Conservation (phyloP, 352 stramenopile genomes). For the Halophytophthora polymorphica region DNA sequence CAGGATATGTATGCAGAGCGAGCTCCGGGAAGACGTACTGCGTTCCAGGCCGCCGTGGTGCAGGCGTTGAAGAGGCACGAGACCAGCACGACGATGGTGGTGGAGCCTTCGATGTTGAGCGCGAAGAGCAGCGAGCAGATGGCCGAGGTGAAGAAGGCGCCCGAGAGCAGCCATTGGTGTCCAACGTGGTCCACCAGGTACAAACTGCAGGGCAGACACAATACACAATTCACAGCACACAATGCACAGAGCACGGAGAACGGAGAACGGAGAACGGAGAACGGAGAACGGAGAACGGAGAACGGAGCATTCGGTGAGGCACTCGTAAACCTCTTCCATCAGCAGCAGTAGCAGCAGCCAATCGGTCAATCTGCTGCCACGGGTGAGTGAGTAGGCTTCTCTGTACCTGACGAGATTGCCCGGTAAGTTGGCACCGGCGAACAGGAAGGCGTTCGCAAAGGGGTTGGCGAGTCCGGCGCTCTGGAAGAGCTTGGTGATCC, state of each 20-base stretch:
- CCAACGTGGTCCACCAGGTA: conserved; percentile 76
- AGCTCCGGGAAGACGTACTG: conserved; percentile 35
- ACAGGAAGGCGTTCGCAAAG: conserved; percentile 92
- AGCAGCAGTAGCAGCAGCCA: too few relatives aligned
- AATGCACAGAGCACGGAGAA: too few relatives aligned
- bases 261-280: background rate
- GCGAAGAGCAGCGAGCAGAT: conserved; percentile 76
- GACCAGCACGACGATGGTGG: conserved; percentile 75
- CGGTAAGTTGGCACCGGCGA: conserved; percentile 88
- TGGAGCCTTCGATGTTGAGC: conserved; percentile 61
- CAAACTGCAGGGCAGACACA: conserved; percentile 37
- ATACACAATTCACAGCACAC: too few relatives aligned
- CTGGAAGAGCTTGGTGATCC: conserved; percentile 93
- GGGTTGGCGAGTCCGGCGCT: conserved; percentile 81
- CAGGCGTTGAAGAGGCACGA: conserved; percentile 92
- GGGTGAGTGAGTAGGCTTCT: too few relatives aligned
- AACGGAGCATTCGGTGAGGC: too few relatives aligned
- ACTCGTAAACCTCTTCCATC: too few relatives aligned
- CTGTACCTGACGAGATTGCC: conserved; percentile 84
- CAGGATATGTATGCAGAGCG: too few relatives aligned
- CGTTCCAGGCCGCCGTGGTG: conserved; percentile 89
- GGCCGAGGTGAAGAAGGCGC: conserved; percentile 63
- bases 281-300: too few relatives aligned
- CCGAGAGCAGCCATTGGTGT: conserved; percentile 60
- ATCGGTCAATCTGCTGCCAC: too few relatives aligned